Evolutionary conservation across 2,329 filamentous ascomycete species (phyloP).

Genomic region (Rhynchosporium secalis): DNA sequence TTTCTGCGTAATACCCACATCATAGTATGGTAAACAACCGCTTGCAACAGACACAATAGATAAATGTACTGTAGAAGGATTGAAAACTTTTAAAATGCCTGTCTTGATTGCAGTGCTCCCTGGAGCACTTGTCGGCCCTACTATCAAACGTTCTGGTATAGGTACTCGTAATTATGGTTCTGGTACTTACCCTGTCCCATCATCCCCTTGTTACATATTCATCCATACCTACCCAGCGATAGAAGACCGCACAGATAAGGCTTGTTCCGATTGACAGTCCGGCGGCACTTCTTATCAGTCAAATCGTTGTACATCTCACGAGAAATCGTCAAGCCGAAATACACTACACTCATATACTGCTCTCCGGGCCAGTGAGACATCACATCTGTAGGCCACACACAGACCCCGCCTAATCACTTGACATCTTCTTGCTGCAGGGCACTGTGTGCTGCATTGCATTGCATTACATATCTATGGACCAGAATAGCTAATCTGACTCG

Average conservation of each 20-base stretch:
- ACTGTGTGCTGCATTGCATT: background rate
- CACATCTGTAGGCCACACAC: background rate
- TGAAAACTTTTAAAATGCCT: background rate
- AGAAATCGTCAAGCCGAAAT: background rate
- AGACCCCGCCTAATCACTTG: background rate
- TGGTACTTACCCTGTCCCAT: background rate
- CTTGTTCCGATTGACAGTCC: conserved; percentile 1
- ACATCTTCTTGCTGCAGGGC: conserved; percentile 8
- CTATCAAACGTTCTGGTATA: background rate
- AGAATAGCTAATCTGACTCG: background rate
- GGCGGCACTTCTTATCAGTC: background rate
- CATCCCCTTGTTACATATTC: background rate
- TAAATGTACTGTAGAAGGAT: background rate
- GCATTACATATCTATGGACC: background rate
- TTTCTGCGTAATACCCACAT: background rate
- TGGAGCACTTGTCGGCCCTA: background rate
- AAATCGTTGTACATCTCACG: background rate
- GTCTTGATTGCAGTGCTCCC: background rate
- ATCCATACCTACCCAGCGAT: background rate
- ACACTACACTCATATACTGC: background rate
- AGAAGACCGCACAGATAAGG: conserved; percentile 4
- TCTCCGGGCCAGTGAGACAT: background rate
- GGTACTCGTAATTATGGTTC: background rate
- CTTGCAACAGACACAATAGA: background rate
- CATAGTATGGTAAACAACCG: background rate